Percentiles rank a stretch among this genome's conserved stretches.
Evolutionary conservation across 805 yeast species (phyloP).

Genomic region (Wickerhamiella occidentalis): DNA sequence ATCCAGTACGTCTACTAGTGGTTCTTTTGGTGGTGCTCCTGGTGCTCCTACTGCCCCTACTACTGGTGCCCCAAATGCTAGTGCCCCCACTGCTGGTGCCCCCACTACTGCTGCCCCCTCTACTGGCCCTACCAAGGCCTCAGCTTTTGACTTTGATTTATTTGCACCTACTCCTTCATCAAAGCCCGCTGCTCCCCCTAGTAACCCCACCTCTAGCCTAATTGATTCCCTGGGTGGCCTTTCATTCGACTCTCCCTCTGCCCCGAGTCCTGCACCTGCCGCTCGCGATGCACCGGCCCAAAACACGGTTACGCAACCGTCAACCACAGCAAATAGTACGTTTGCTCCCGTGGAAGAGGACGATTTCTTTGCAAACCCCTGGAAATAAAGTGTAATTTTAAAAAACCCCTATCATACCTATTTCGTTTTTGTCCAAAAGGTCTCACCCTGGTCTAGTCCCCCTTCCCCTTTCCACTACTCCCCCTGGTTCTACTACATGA

Average conservation of each 20-base stretch:
- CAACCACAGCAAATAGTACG: not conserved
- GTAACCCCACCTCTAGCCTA: not conserved
- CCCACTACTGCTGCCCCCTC: conserved; percentile 2
- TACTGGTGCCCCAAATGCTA: conserved; percentile 1
- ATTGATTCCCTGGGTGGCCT: conserved; percentile 2
- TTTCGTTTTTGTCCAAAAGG: too few relatives aligned
- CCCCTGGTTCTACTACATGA: too few relatives aligned
- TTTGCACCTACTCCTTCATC: not conserved
- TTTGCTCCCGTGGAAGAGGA: conserved; percentile 23
- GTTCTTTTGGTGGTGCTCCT: too few relatives aligned
- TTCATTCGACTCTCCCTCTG: not conserved
- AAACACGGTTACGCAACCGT: not conserved
- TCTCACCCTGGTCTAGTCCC: too few relatives aligned
- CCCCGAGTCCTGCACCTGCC: not conserved
- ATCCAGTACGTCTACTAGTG: too few relatives aligned
- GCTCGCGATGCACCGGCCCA: conserved; percentile 16
- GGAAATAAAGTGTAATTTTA: conserved; percentile 22
- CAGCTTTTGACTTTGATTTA: conserved; percentile 11
- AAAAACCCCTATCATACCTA: not conserved
- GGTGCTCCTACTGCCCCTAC: too few relatives aligned
- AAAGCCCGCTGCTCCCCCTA: not conserved
- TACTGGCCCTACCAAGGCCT: conserved; percentile 7
- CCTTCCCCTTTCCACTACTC: too few relatives aligned
- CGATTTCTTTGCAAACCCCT: conserved; percentile 30
- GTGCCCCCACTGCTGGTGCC: not conserved